A percentile compares a stretch with the other conserved stretches of the same genome.
These are phyloP conservation scores for Shiraia sp. DNA, from an alignment of 2,329 filamentous ascomycete genomes.

Conservation along the genomic window DNA sequence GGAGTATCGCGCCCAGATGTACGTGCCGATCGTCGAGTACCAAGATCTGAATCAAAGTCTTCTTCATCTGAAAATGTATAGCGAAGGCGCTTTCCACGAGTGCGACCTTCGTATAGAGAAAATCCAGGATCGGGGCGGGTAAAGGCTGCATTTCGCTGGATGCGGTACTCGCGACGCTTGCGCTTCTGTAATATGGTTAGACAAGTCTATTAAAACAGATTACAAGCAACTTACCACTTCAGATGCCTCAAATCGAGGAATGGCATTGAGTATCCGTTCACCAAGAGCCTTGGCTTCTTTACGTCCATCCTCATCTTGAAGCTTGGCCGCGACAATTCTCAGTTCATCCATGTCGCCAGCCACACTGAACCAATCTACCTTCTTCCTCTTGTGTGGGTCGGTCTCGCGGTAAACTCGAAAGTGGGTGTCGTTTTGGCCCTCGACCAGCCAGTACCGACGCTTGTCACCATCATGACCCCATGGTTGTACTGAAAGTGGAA, in stretches of 20 bases:
- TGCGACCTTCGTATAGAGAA: slow-evolving; percentile 93
- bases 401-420: slow-evolving; percentile 95
- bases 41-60: slow-evolving; percentile 72
- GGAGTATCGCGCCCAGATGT: slow-evolving; percentile 76
- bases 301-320: slow-evolving; percentile 76
- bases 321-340: slow-evolving; percentile 71
- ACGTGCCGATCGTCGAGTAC: slow-evolving; percentile 65
- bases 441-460: slow-evolving; percentile 89
- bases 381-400: slow-evolving; percentile 71
- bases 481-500: slow-evolving; percentile 84
- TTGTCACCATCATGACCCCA: slow-evolving; percentile 92
- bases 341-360: slow-evolving; percentile 90
- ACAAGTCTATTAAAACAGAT: neutral
- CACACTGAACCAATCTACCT: slow-evolving; percentile 89
- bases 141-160: slow-evolving; percentile 84
- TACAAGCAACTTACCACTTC: slow-evolving; percentile 70
- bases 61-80: slow-evolving; percentile 96
- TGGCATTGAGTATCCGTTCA: slow-evolving; percentile 74
- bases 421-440: slow-evolving; percentile 89
- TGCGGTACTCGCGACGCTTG: slow-evolving; percentile 87
- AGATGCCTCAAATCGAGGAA: slow-evolving; percentile 89
- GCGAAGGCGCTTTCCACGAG: slow-evolving; percentile 91
- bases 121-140: slow-evolving; percentile 84
- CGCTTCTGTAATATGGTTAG: slow-evolving; percentile 69
- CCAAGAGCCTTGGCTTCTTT: slow-evolving; percentile 79